phyloP scores from a whole-genome alignment of 2,329 filamentous ascomycete genomes.

The Bipolaris cookei region DNA sequence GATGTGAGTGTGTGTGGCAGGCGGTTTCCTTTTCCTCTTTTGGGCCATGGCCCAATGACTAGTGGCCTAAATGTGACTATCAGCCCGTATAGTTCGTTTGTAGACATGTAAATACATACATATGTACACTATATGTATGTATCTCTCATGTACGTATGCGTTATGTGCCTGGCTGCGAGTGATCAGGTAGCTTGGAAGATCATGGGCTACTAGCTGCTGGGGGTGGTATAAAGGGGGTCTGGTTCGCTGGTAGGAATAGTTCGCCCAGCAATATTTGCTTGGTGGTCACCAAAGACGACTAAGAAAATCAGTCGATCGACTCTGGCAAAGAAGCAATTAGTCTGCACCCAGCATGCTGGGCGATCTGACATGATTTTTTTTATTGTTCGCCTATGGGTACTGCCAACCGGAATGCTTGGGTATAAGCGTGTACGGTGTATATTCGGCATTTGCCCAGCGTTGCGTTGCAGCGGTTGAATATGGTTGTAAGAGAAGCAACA shows the following conservation, averaged over 20 bases:
- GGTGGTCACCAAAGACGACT: not conserved
- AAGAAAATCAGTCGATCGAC: not conserved
- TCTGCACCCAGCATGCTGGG: not conserved
- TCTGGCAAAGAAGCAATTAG: not conserved
- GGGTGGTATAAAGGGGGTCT: not conserved
- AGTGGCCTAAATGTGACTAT: not conserved
- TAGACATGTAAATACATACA: not conserved
- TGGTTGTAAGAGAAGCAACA: not conserved
- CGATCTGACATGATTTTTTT: slow-evolving; percentile 1
- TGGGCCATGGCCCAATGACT: not conserved
- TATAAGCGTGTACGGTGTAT: slow-evolving; percentile 6
- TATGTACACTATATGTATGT: not conserved
- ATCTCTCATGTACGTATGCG: not conserved
- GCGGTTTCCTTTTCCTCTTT: not conserved
- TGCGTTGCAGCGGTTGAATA: not conserved
- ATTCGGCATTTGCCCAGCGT: not conserved
- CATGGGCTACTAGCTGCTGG: not conserved
- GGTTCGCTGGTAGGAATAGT: not conserved
- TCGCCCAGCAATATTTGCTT: not conserved
- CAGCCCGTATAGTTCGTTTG: not conserved
- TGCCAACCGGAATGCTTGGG: not conserved
- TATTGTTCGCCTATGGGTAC: not conserved
- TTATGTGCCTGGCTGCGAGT: slow-evolving; percentile 2
- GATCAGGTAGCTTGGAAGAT: not conserved
- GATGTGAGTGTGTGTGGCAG: not conserved